phyloP scores from a whole-genome alignment of 2,329 filamentous ascomycete genomes.

The Pseudogymnoascus sp. region DNA sequence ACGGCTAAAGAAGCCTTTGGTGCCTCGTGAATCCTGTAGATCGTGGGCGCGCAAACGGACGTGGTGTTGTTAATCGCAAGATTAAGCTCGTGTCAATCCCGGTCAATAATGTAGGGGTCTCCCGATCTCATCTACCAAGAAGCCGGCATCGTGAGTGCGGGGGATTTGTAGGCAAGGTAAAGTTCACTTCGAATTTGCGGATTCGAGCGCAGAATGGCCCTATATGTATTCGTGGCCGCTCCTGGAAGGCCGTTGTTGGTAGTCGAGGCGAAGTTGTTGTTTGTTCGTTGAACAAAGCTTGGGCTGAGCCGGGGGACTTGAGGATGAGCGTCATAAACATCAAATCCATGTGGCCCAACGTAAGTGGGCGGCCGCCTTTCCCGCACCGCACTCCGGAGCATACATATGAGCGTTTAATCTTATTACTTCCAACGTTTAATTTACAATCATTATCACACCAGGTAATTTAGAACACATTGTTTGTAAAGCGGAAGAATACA shows the following conservation, averaged over 20 bases:
- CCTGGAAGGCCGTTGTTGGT: neutral
- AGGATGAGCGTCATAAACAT: conserved; percentile 8
- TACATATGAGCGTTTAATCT: neutral
- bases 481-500: neutral
- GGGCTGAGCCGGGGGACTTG: neutral
- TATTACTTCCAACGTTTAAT: neutral
- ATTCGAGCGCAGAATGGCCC: neutral
- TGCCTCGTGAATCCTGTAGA: neutral
- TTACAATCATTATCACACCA: neutral
- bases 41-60: neutral
- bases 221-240: neutral
- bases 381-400: neutral
- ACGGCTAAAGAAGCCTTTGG: neutral
- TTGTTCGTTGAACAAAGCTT: conserved; percentile 6
- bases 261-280: neutral
- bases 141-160: neutral
- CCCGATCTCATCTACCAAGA: neutral
- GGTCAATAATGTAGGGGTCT: conserved; percentile 5
- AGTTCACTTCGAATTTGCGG: neutral
- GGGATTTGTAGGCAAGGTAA: neutral
- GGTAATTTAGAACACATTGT: neutral
- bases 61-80: conserved; percentile 8
- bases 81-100: conserved; percentile 8
- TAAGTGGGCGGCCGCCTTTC: conserved; percentile 7
- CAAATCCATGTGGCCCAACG: conserved; percentile 7